These are phyloP conservation scores for Fusarium keratoplasticum DNA, from an alignment of 2,329 filamentous ascomycete species.

Conservation along the genomic window DNA sequence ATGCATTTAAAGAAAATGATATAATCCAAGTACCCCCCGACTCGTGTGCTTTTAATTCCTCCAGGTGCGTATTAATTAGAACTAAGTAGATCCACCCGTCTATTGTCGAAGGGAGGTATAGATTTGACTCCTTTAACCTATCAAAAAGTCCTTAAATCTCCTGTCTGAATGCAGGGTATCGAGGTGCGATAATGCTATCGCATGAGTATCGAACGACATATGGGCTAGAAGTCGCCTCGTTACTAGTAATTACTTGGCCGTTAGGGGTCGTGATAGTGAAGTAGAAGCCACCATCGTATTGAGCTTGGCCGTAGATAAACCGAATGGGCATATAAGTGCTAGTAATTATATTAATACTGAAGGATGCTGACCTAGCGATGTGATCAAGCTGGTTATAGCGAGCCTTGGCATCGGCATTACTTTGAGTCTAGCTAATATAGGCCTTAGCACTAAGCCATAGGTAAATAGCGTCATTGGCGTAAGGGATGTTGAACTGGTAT, in stretches of 20 bases:
- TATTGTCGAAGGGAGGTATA: neutral
- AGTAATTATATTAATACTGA: neutral
- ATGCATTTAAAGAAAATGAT: neutral
- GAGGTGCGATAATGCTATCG: neutral
- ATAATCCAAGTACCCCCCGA: neutral
- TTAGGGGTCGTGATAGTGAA: slow-evolving; percentile 1
- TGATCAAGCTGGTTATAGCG: neutral
- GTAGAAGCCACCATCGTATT: neutral
- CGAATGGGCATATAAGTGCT: neutral
- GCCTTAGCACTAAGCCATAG: neutral
- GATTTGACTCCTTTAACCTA: neutral
- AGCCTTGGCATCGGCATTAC: neutral
- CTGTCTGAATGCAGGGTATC: neutral
- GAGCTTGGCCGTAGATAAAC: neutral
- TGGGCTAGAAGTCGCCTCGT: neutral
- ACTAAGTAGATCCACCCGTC: neutral
- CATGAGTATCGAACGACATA: slow-evolving; percentile 2
- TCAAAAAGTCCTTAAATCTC: neutral
- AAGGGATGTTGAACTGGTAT: neutral
- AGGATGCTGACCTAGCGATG: neutral
- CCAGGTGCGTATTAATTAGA: neutral
- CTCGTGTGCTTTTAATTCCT: neutral
- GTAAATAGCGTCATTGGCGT: neutral
- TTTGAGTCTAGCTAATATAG: neutral
- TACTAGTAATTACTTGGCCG: neutral